These are phyloP conservation scores for Anthracocystis panici-leucophaei DNA, from an alignment of 1,284 basidiomycete genomes.

Conservation along the genomic window DNA sequence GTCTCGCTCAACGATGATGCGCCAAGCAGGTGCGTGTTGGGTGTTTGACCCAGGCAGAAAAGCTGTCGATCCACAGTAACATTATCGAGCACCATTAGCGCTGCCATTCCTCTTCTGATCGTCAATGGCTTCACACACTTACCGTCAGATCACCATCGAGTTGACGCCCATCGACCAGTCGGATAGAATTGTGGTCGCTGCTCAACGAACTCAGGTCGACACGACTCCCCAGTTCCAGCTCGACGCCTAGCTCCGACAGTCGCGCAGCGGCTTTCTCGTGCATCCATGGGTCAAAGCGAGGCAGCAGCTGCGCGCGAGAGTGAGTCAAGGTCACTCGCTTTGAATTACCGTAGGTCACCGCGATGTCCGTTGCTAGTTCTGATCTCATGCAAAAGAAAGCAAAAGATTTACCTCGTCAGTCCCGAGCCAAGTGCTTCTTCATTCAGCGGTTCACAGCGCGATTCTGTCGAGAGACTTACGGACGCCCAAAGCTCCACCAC, in stretches of 20 bases:
- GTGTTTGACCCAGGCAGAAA: constrained; percentile 49
- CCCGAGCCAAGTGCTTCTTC: too few species aligned
- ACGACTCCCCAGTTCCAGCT: constrained; percentile 30
- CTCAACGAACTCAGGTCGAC: constrained; percentile 30
- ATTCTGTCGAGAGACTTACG: constrained; percentile 18
- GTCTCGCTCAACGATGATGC: constrained; percentile 13
- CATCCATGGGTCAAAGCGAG: constrained; percentile 49
- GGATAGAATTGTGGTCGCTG: constrained; percentile 14
- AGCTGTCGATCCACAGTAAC: constrained; percentile 8
- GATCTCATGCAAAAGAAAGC: too few species aligned
- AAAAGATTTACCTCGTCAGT: not conserved
- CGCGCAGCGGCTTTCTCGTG: constrained; percentile 29
- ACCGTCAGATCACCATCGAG: constrained; percentile 38
- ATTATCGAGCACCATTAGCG: too few species aligned
- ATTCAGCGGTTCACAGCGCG: too few species aligned
- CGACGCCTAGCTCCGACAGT: constrained; percentile 29
- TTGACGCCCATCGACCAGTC: constrained; percentile 28
- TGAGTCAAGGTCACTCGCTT: constrained; percentile 45
- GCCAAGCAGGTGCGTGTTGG: constrained; percentile 28
- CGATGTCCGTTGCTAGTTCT: constrained; percentile 46
- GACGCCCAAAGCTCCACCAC: constrained; percentile 16
- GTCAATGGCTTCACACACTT: too few species aligned
- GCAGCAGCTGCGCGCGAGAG: constrained; percentile 32
- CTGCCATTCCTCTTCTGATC: too few species aligned
- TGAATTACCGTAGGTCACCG: constrained; percentile 30